These are phyloP conservation scores for Hericium coralloides DNA, from an alignment of 768 basidiomycete species.

Conservation along the genomic window DNA sequence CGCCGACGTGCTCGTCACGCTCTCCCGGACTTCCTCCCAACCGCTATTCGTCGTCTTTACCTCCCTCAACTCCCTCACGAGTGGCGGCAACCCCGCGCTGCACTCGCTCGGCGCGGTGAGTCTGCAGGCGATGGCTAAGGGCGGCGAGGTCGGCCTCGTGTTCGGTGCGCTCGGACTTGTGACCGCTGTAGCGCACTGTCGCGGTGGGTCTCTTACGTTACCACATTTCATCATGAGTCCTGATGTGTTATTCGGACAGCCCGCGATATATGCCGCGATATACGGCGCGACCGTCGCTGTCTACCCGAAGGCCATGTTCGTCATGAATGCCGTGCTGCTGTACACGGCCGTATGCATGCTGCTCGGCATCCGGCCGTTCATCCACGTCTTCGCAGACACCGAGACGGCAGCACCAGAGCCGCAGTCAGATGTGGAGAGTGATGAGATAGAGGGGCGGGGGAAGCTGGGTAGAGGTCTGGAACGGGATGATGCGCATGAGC, in stretches of 20 bases:
- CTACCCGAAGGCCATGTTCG: slow-evolving; percentile 13
- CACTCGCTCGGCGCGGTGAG: slow-evolving; percentile 16
- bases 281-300: slow-evolving; percentile 10
- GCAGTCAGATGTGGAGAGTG: neutral
- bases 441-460: neutral
- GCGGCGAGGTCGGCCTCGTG: slow-evolving; percentile 12
- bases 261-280: slow-evolving; percentile 13
- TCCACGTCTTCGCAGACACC: slow-evolving; percentile 8
- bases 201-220: slow-evolving; percentile 6
- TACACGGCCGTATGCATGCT: slow-evolving; percentile 8
- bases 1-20: slow-evolving; percentile 10
- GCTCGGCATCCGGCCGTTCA: slow-evolving; percentile 11
- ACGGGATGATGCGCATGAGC: neutral
- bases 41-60: slow-evolving; percentile 13
- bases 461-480: no score
- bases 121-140: slow-evolving; percentile 14
- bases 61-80: slow-evolving; percentile 11
- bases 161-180: slow-evolving; percentile 13
- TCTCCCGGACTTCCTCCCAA: slow-evolving; percentile 12
- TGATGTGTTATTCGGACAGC: neutral
- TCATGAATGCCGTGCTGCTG: slow-evolving; percentile 8
- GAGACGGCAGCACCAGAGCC: neutral
- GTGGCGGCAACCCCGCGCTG: slow-evolving; percentile 12
- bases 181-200: slow-evolving; percentile 10
- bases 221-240: neutral